These are phyloP conservation scores for Fusarium bactridioides DNA, from an alignment of 2,329 filamentous ascomycete species.

Conservation along the genomic window DNA sequence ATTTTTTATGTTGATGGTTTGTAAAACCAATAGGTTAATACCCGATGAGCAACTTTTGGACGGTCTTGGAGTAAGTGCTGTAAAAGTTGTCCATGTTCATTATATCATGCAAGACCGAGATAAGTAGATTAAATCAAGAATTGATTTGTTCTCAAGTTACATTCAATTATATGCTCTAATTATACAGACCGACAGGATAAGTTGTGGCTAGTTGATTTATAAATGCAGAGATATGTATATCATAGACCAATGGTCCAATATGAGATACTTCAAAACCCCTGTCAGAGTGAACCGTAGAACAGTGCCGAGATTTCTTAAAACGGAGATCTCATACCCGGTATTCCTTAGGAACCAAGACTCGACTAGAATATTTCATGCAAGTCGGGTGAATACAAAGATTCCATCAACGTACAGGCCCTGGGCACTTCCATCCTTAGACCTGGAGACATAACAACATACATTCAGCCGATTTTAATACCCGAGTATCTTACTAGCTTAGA, in stretches of 20 bases:
- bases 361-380: rapidly evolving
- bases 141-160: background rate
- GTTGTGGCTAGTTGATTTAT: background rate
- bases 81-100: background rate
- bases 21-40: no score
- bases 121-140: background rate
- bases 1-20: rapidly evolving
- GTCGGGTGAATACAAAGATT: no score
- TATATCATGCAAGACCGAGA: background rate
- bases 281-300: background rate
- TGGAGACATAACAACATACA: no score
- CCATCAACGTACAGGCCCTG: no score
- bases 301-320: rapidly evolving
- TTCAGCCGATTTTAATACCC: no score
- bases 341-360: rapidly evolving
- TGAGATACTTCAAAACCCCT: background rate
- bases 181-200: rapidly evolving
- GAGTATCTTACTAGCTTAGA: rapidly evolving
- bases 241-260: no score
- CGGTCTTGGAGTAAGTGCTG: rapidly evolving
- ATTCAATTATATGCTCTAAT: rapidly evolving
- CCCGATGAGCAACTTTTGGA: no score
- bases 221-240: background rate
- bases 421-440: background rate
- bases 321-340: rapidly evolving